phyloP scores from a whole-genome alignment of 23 red algal genomes.

The Gracilariopsis chorda region DNA sequence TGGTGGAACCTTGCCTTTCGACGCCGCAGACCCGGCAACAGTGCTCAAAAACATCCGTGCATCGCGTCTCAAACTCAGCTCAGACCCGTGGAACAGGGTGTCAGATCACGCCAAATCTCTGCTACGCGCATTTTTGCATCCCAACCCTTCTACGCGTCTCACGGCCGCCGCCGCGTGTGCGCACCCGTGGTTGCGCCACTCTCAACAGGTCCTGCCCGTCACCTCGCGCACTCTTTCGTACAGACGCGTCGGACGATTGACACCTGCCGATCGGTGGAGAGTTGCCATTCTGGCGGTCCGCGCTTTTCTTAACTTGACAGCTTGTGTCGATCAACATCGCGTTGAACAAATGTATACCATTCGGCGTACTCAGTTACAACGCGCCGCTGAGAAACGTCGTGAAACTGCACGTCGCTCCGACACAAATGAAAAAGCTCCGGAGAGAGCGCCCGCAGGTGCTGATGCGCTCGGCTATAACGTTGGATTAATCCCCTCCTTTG shows the following conservation, averaged over 20 bases:
- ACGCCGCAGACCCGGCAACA: conserved; percentile 25
- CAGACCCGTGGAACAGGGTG: conserved; percentile 7
- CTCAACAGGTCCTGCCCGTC: conserved; percentile 19
- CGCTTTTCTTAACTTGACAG: not conserved
- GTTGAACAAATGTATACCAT: not conserved
- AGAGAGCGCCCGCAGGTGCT: conserved; percentile 37
- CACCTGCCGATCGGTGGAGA: not conserved
- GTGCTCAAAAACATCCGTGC: conserved; percentile 34
- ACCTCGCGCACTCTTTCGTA: not conserved
- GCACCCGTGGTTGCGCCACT: conserved; percentile 31
- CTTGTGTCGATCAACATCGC: not conserved
- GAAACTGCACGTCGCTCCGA: not conserved
- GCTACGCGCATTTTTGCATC: conserved; percentile 30
- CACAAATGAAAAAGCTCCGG: not conserved
- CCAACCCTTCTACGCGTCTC: conserved; percentile 4
- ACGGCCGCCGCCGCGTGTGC: conserved; percentile 12
- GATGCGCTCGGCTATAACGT: conserved; percentile 58
- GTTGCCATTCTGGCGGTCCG: not conserved
- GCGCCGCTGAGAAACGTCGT: not conserved
- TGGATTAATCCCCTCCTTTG: conserved; percentile 56
- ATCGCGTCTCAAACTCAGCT: not conserved
- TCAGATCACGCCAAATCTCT: conserved; percentile 43
- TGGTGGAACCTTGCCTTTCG: conserved; percentile 51
- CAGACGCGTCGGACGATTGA: not conserved
- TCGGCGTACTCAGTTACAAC: not conserved